Percentiles rank a stretch among this genome's conserved stretches.
phyloP scores from a whole-genome alignment of 768 basidiomycete genomes.

The Myochromella boudieri region DNA sequence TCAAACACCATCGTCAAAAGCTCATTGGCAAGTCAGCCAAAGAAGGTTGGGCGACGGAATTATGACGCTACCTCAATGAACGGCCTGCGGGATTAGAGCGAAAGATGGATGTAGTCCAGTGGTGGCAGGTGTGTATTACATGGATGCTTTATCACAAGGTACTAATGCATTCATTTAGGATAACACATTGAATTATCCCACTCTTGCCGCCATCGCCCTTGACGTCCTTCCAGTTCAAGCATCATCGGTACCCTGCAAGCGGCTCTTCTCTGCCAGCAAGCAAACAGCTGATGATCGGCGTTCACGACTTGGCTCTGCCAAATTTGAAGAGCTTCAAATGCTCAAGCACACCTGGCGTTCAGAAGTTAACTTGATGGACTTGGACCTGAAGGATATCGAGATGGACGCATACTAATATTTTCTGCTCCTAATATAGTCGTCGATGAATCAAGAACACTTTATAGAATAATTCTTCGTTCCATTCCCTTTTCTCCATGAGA shows the following conservation, averaged over 20 bases:
- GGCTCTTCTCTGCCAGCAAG: conserved; percentile 12
- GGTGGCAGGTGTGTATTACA: conserved; percentile 16
- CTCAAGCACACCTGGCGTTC: conserved; percentile 8
- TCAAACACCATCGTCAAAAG: conserved; percentile 5
- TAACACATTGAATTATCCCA: conserved; percentile 10
- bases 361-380: conserved; percentile 34
- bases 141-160: no score
- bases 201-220: conserved; percentile 15
- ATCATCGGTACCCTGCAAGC: conserved; percentile 21
- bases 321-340: conserved; percentile 10
- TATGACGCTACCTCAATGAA: conserved; percentile 15
- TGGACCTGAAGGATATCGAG: background rate
- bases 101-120: conserved; percentile 16
- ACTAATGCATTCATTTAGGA: background rate
- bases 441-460: no score
- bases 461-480: no score
- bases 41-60: conserved; percentile 11
- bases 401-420: background rate
- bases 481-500: no score
- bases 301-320: background rate
- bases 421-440: no score
- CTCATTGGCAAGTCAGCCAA: background rate
- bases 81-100: conserved; percentile 15
- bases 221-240: conserved; percentile 19
- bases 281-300: conserved; percentile 5